These are phyloP conservation scores for Fusarium xylarioides DNA, from an alignment of 2,329 filamentous ascomycete genomes.

Conservation along the genomic window DNA sequence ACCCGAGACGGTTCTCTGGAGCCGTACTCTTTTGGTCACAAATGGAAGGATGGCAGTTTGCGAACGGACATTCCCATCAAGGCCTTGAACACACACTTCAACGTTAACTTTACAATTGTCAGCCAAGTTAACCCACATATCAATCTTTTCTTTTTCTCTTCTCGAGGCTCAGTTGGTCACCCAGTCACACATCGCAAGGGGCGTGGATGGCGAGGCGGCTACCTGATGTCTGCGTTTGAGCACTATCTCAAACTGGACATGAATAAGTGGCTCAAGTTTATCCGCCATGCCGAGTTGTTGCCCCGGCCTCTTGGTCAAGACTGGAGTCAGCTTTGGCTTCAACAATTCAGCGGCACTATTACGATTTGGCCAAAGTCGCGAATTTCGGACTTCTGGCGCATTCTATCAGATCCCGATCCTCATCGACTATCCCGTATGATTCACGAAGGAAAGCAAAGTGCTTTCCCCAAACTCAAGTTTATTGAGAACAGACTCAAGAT, in stretches of 20 bases:
- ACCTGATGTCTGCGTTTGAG: conserved; percentile 89
- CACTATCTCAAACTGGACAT: conserved; percentile 97
- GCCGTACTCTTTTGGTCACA: conserved; percentile 96
- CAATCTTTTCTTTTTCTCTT: conserved; percentile 98
- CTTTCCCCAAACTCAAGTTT: conserved; percentile 92
- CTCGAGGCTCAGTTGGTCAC: conserved; percentile 87
- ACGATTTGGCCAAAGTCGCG: conserved; percentile 93
- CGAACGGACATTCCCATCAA: conserved; percentile 96
- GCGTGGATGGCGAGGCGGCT: conserved; percentile 94
- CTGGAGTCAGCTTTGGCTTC: conserved; percentile 96
- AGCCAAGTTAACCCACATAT: conserved; percentile 94
- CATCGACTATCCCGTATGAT: conserved; percentile 86
- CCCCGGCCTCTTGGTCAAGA: conserved; percentile 92
- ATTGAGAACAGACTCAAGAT: conserved; percentile 86
- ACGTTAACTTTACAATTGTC: conserved; percentile 96
- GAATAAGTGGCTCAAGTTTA: conserved; percentile 96
- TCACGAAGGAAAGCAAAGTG: conserved; percentile 85
- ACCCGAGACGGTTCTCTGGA: conserved; percentile 77
- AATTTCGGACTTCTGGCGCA: conserved; percentile 82
- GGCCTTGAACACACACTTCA: conserved; percentile 94
- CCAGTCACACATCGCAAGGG: conserved; percentile 94
- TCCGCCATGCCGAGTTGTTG: conserved; percentile 90
- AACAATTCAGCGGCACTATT: conserved; percentile 92
- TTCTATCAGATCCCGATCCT: conserved; percentile 83
- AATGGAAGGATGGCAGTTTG: conserved; percentile 97